Evolutionary conservation across 2,329 filamentous ascomycete species (phyloP).

Genomic region (Xylariaceae sp.): DNA sequence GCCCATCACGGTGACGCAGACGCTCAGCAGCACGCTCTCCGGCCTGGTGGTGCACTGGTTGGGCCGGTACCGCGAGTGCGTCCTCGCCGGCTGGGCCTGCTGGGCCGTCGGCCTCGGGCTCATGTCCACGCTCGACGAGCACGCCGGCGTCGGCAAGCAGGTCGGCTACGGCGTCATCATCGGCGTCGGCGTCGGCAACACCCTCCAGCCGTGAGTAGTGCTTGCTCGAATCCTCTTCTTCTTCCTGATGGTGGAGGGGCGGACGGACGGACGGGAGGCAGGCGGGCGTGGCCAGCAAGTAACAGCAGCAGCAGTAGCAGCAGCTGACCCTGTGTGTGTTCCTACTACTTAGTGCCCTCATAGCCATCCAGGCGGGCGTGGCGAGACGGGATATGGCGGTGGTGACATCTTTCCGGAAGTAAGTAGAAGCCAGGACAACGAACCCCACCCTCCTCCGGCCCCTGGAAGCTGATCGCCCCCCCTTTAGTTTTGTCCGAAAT

Average conservation of each 20-base stretch:
- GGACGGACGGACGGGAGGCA: too few species aligned
- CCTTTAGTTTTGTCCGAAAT: constrained; percentile 35
- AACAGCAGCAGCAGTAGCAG: too few species aligned
- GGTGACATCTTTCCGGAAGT: constrained; percentile 37
- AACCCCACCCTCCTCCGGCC: too few species aligned
- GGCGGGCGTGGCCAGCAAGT: too few species aligned
- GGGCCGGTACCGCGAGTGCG: constrained; percentile 45
- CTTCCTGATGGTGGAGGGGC: background rate
- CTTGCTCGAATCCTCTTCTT: background rate
- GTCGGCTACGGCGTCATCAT: constrained; percentile 47
- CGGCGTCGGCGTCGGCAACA: constrained; percentile 44
- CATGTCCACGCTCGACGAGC: constrained; percentile 42
- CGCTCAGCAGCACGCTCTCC: constrained; percentile 39
- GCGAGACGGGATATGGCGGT: constrained; percentile 38
- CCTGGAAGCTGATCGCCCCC: too few species aligned
- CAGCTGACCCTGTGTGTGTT: background rate
- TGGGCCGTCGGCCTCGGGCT: constrained; percentile 46
- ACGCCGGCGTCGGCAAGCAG: constrained; percentile 42
- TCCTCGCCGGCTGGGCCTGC: constrained; percentile 44
- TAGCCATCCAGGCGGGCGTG: constrained; percentile 50
- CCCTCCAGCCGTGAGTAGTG: constrained; percentile 37
- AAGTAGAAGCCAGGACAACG: too few species aligned
- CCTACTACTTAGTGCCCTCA: constrained; percentile 24
- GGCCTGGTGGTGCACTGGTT: constrained; percentile 45
- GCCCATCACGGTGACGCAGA: constrained; percentile 36